These are phyloP conservation scores for Chionographis japonica DNA, from an alignment of 106 monocot species.

Conservation along the genomic window DNA sequence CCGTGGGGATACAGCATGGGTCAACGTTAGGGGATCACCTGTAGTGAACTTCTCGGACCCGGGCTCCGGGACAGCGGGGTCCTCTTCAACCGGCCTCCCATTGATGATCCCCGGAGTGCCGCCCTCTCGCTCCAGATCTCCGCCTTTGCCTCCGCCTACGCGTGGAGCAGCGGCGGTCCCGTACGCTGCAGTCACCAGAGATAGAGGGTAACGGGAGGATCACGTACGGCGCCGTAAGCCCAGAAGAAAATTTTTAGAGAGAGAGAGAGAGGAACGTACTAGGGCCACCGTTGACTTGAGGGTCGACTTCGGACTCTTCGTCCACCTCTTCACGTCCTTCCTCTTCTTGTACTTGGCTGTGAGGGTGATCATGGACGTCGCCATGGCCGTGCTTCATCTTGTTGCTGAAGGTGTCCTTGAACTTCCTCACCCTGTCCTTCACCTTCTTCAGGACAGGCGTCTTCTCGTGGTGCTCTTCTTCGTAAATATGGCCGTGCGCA, in stretches of 20 bases:
- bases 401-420: slow-evolving; percentile 33
- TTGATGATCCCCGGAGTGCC: neutral
- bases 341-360: slow-evolving; percentile 8
- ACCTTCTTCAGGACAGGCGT: slow-evolving; percentile 44
- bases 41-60: neutral
- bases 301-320: slow-evolving; percentile 10
- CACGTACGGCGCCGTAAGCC: no score
- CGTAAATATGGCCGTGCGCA: no score
- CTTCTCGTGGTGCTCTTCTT: slow-evolving; percentile 22
- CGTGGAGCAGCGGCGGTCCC: no score
- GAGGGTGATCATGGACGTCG: neutral
- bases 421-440: slow-evolving; percentile 53
- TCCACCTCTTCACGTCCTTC: slow-evolving; percentile 34
- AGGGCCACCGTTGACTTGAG: slow-evolving; percentile 28
- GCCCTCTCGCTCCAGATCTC: no score
- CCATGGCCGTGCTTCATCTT: slow-evolving; percentile 11
- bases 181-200: no score
- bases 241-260: neutral
- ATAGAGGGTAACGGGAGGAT: no score
- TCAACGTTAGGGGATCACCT: no score
- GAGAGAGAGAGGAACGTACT: slow-evolving; percentile 9
- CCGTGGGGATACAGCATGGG: no score
- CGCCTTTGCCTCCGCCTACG: no score
- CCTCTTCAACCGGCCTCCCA: slow-evolving; percentile 17
- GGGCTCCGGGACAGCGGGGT: slow-evolving; percentile 25